A percentile compares a stretch with the other conserved stretches of the same genome.
Conservation (phyloP, 768 basidiomycete species). For the Rickenella mellea region DNA sequence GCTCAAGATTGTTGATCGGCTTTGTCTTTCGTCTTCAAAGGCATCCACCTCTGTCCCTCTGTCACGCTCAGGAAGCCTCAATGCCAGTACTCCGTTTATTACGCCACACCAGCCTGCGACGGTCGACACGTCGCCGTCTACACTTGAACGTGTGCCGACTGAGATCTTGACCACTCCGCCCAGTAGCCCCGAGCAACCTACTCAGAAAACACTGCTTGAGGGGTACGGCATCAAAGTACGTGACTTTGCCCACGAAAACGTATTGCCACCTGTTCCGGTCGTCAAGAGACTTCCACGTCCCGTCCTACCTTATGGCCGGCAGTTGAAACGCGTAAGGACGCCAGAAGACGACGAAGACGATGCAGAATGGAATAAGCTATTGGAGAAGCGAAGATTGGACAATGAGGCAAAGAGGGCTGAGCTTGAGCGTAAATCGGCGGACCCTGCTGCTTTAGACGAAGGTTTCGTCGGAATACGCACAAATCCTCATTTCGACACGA, state of each 20-base stretch:
- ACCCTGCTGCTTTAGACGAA: neutral
- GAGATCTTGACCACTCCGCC: neutral
- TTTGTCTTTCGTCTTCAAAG: no score
- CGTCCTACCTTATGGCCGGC: neutral
- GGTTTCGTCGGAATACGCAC: no score
- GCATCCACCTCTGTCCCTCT: no score
- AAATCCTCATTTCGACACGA: neutral
- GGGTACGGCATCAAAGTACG: constrained; percentile 31
- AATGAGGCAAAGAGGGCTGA: no score
- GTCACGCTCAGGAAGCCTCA: no score
- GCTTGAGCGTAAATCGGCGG: neutral
- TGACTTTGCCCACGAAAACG: constrained; percentile 65
- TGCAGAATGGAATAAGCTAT: neutral
- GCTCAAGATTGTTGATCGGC: no score
- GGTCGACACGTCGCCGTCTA: neutral
- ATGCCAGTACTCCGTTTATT: no score
- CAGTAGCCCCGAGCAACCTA: neutral
- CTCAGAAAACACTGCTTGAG: neutral
- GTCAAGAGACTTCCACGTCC: constrained; percentile 27
- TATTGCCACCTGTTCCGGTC: constrained; percentile 48
- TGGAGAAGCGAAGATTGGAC: neutral
- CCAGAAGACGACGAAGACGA: neutral
- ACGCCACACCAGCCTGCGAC: no score
- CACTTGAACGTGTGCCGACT: neutral
- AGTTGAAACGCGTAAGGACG: neutral